phyloP scores from a whole-genome alignment of 139 green algal genomes.

The Chloropicon primus region DNA sequence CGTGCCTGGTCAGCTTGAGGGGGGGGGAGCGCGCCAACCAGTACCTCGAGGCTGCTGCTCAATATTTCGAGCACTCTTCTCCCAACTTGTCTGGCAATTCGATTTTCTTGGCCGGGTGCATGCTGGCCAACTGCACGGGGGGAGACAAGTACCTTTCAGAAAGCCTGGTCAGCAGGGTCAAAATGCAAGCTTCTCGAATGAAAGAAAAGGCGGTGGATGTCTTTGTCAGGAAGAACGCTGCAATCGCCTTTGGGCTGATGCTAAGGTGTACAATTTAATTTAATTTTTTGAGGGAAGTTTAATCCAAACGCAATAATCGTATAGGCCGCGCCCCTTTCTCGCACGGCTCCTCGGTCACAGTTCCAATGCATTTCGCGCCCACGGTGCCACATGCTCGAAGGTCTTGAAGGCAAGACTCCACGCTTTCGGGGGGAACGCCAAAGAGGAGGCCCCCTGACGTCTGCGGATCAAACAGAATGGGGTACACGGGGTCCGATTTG shows the following conservation, averaged over 20 bases:
- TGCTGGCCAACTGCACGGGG: neutral
- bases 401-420: constrained; percentile 24
- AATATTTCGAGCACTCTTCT: neutral
- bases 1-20: neutral
- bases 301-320: too few species aligned
- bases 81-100: neutral
- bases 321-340: neutral
- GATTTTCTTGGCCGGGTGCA: neutral
- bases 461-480: constrained; percentile 67
- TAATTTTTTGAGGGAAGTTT: neutral
- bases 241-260: neutral
- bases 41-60: neutral
- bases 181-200: neutral
- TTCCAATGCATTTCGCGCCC: neutral
- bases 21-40: neutral
- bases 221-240: neutral
- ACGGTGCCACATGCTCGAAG: constrained; percentile 16
- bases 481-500: constrained; percentile 10
- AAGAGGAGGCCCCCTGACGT: constrained; percentile 41
- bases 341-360: neutral
- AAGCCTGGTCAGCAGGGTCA: neutral
- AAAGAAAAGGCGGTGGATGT: neutral
- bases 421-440: constrained; percentile 26
- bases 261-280: neutral
- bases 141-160: neutral